Evolutionary conservation across 2,329 filamentous ascomycete species (phyloP), one percentile per base, ranked within the genome.

Genomic region (Cytospora chrysosperma): DNA sequence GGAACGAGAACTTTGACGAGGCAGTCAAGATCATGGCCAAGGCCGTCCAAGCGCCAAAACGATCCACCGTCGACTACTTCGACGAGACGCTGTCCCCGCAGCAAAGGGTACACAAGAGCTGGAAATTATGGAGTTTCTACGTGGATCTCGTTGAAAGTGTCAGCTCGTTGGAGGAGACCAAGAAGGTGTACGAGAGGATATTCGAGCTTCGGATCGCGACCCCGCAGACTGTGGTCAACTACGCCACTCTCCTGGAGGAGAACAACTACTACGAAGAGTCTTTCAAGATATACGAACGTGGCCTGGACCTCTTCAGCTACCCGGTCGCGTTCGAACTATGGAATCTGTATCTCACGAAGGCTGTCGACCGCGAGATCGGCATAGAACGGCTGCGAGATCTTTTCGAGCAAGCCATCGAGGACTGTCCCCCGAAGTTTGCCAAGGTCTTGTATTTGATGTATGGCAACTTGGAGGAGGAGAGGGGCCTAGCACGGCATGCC

Each of bases 51-150:
- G 92, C 95, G n/a, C 93, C 95, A 0, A 98, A 98, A 76, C 83
- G 92, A 68, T 97, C 94, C n/a, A 96, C 88, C 2, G 93, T 99
- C n/a, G 95, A 99, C 78, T 99, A 98, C 74, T 99, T 98, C 72
- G 95, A 99, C 74, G 96, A 99, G 74, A 92, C 86, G 0, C 80
- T 99, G 8, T 93, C 92, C 1, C 94, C 95, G 4, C 95, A 99
- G 74, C 95, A 98, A 78, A 87, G 96, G 67, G 91, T 99, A 3
- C 95, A 99, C 79, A 99, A 99, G 82, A 97, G 92, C 74, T 99
- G 95, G 95, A 99, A 98, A 75, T 79, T 99, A 13, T 99, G 95
- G 95, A 97, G 93, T 77, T 99, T 99, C 80, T 99, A 99, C 71
- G 93, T 99, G 49, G 95, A 99, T 74, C 85, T 99, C 1, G 93